Evolutionary conservation across 352 stramenopile genomes (phyloP), one percentile per base, ranked within the genome.

Genomic region (Phytophthora pini): DNA sequence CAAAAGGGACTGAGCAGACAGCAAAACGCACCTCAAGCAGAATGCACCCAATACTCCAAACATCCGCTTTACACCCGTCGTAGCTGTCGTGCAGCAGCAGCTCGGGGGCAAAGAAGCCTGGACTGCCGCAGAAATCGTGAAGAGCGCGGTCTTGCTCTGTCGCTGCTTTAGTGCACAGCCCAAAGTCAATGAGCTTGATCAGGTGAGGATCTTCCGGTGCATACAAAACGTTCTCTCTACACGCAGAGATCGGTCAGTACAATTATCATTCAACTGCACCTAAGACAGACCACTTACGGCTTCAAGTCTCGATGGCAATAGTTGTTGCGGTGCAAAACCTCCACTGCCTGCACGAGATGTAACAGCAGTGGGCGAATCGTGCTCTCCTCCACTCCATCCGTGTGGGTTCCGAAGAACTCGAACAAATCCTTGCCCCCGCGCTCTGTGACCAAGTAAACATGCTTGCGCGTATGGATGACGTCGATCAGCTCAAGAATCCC

Each of bases 11-110:
- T 39, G 7, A 13, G 20, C 40, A 26, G 2, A 29, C 39, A 46
- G 34, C 8, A 4, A 12, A 36, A 11, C 44, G 9, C 41, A 90
- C 80, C 77, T 92, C 90, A 12, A 97, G 72, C 6, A 96, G 56
- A 13, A 97, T 92, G 63, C 87, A 96, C 2, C 88, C 89, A 15
- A 96, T 55, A 38, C 82, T 94, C 90, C 90, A 97, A 17, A 95
- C 67, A 43, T 97, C 90, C 9, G 84, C 88, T 46, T 88, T 90
- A 29, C 77, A 61, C 38, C 85, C 87, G 29, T 93, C 84, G 55
- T 96, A 94, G 22, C 56, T 63, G 9, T 88, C 76, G 0, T 75
- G 55, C 0, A 92, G 54, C 22, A 94, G 66, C 47, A 97, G 87
- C 48, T 97, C 89, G 0, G 89, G 89, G 0, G 88, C 88, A 46